Conservation (phyloP, 176 grass and related monocot species). For the Aegilops longissima region DNA sequence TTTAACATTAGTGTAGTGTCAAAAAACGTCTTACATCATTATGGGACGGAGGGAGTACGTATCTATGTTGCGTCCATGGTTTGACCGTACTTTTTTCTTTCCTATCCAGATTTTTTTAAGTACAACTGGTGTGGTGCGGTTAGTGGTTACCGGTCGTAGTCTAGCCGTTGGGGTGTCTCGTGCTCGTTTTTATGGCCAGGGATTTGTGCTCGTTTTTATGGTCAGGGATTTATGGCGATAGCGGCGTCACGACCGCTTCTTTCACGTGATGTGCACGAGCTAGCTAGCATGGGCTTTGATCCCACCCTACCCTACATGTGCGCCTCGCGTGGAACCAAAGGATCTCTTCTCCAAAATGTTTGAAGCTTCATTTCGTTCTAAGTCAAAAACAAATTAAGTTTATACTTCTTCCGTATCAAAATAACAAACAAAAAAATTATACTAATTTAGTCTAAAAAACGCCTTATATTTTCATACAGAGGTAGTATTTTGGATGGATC, state of each 20-base stretch:
- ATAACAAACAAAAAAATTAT: no score
- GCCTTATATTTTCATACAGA: no score
- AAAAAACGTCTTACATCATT: no score
- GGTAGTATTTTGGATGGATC: no score
- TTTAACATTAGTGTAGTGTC: no score
- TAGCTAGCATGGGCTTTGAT: not conserved
- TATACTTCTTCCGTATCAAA: no score
- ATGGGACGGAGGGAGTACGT: no score
- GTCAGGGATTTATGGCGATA: slow-evolving; percentile 20
- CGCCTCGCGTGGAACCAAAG: not conserved
- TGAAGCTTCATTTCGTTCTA: no score
- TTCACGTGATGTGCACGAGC: slow-evolving; percentile 18
- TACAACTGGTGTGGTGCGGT: not conserved
- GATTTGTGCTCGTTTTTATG: not conserved
- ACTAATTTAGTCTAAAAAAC: no score
- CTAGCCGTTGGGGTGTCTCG: slow-evolving; percentile 23
- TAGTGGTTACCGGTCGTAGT: slow-evolving; percentile 22
- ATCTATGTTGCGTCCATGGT: not conserved
- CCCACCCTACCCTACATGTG: not conserved
- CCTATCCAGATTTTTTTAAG: not conserved
- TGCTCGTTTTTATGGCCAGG: not conserved
- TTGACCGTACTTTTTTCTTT: not conserved
- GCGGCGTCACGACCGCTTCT: not conserved
- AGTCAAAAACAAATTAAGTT: no score
- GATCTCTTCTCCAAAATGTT: not conserved